Percentiles rank a stretch among this genome's conserved stretches.
Evolutionary conservation across 192 early-diverging fungal genomes (phyloP).

Genomic region (Linnemannia schmuckeri): DNA sequence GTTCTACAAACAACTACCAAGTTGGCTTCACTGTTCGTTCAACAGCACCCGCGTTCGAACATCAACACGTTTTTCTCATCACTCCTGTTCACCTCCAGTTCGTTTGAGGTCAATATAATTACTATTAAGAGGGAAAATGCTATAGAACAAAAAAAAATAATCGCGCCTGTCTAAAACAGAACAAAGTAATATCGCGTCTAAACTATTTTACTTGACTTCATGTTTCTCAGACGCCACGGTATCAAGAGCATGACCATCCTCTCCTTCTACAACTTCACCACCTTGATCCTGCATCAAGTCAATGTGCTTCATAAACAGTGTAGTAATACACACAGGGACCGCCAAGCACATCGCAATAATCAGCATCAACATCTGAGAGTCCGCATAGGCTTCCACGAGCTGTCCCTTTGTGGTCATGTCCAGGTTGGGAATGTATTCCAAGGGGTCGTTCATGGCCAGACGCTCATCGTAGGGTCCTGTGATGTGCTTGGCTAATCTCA

Average conservation of each 20-base stretch:
- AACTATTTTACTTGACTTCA: too few relatives aligned
- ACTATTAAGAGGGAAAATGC: too few relatives aligned
- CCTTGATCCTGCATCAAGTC: conserved; percentile 11
- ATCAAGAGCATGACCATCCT: neutral
- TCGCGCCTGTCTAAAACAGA: too few relatives aligned
- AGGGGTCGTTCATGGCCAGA: conserved; percentile 26
- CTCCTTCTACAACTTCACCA: neutral
- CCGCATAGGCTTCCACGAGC: conserved; percentile 26
- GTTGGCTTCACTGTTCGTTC: too few relatives aligned
- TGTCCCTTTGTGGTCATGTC: conserved; percentile 5
- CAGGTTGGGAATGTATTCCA: conserved; percentile 8
- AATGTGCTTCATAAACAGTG: conserved; percentile 18
- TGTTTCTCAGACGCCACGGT: too few relatives aligned
- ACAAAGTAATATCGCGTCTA: too few relatives aligned
- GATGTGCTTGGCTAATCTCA: conserved; percentile 29
- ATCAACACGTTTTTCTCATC: too few relatives aligned
- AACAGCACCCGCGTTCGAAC: too few relatives aligned
- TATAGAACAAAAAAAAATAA: too few relatives aligned
- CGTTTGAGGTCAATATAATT: too few relatives aligned
- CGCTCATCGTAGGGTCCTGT: conserved; percentile 17
- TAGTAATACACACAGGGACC: conserved; percentile 3
- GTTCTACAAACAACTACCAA: too few relatives aligned
- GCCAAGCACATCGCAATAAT: conserved; percentile 22
- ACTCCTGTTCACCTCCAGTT: too few relatives aligned
- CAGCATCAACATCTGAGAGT: conserved; percentile 32